phyloP scores from a whole-genome alignment of 129 eudicot species.

The Smallanthus sonchifolius region DNA sequence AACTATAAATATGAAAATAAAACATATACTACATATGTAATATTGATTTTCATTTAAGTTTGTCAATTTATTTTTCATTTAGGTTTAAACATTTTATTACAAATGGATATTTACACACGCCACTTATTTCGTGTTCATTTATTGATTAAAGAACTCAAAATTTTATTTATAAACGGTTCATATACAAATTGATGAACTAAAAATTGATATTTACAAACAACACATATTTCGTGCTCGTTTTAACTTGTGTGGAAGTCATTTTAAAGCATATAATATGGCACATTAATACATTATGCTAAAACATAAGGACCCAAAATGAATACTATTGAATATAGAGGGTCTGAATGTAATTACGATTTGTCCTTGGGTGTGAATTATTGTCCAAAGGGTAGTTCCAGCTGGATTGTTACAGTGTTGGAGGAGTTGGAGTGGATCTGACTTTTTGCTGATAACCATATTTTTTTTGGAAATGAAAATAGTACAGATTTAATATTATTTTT shows the following conservation, averaged over 20 bases:
- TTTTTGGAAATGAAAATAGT: constrained; percentile 27
- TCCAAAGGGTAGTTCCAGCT: constrained; percentile 39
- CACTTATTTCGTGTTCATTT: too few relatives aligned
- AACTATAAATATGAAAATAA: too few relatives aligned
- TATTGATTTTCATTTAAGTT: too few relatives aligned
- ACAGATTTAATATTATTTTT: constrained; percentile 4
- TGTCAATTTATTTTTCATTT: too few relatives aligned
- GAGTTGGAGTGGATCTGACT: constrained; percentile 41
- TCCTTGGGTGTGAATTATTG: constrained; percentile 33
- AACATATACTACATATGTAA: too few relatives aligned
- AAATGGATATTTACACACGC: too few relatives aligned
- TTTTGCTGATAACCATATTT: constrained; percentile 28
- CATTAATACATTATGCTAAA: neutral
- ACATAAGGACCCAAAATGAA: constrained; percentile 21
- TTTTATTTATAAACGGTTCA: too few relatives aligned
- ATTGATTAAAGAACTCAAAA: too few relatives aligned
- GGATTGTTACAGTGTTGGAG: constrained; percentile 39
- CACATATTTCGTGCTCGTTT: too few relatives aligned
- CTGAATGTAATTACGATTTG: constrained; percentile 15
- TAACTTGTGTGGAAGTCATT: neutral
- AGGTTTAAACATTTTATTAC: too few relatives aligned
- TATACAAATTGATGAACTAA: too few relatives aligned
- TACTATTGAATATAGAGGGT: constrained; percentile 8
- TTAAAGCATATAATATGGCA: neutral
- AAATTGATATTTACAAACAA: too few relatives aligned